Evolutionary conservation across 371 early-diverging fungal genomes (phyloP), one percentile per base, ranked within the genome.

Genomic region (Mortierella sp.): DNA sequence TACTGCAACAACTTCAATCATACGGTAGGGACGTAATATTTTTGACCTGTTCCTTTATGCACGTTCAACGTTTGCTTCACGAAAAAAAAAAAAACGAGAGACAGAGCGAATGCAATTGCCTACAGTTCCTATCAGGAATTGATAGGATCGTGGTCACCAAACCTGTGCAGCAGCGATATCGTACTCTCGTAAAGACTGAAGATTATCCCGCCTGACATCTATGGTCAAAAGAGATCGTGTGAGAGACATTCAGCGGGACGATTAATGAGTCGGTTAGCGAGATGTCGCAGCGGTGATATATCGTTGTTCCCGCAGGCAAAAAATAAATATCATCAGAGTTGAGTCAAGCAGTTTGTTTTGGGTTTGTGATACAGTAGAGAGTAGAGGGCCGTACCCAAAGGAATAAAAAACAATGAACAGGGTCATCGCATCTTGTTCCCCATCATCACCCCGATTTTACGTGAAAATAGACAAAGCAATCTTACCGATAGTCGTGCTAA

Each of bases 191-290:
- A 97, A 0, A 93, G 89, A 11, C 94, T 93, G 82, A 97, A 97
- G 4, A 95, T 93, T 61, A 97, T 96, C 24, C 95, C 96, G 28
- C 97, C 96, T 23, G 95, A 94, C 79, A 96, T 93, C 91, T 91
- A 82, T 64, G 2, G 12, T 39, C 28, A 43, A 43, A 24, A 4
- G 15, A 31, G 26, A 26, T 24, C 12, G 11, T 31, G 49, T 34
- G 8, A 2, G 4, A 17, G 31, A 15, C 1, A 32, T 30, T 9
- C 6, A 23, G 23, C 34, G 58, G 49, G 21, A 27, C 19, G 48
- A 37, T 43, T 37, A 15, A n/a, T n/a, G n/a, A n/a, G n/a, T n/a
- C n/a, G n/a, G n/a, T n/a, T n/a, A n/a, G n/a, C n/a, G n/a, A n/a
- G n/a, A n/a, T n/a, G n/a, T n/a, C n/a, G n/a, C n/a, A n/a, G n/a